Evolutionary conservation across 2,329 filamentous ascomycete species (phyloP), one percentile per base, ranked within the genome.

Genomic region (Colletotrichum cuscutae): DNA sequence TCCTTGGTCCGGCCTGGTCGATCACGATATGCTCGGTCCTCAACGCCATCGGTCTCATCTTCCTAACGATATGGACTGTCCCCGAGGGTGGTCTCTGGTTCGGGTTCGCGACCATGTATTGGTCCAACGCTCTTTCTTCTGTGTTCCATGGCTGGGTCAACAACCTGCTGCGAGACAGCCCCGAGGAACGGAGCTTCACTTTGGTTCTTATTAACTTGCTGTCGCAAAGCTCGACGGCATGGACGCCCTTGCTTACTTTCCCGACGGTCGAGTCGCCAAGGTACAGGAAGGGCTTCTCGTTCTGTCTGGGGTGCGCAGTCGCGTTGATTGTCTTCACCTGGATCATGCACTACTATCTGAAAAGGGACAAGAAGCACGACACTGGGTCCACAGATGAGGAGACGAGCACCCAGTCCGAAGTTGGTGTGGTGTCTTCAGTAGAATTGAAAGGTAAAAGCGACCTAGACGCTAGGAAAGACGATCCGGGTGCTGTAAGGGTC

Each of bases 61-160:
- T 90, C 42, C 80, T 90, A 7, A 81, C 85, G 1, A 79, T 89
- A 19, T 91, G 89, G 89, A 78, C 87, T n/a, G 88, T 90, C 0
- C 88, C 88, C 0, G 88, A 90, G 68, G 76, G 83, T 0, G 87
- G 87, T 0, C 80, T 85, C 9, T 90, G 87, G 87, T 88, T 89
- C 62, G 87, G 86, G 0, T 76, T 90, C 83, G 77, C 79, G 35
- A 88, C 85, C 15, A 70, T 70, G 67, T 64, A 65, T n/a, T 65
- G 59, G 59, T 64, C 67, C 35, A 65, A 65, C 2, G 67, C 60
- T n/a, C 11, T 65, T 2, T 64, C 60, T 12, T 64, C 60, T n/a
- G 54, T 70, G 11, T 64, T 65, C 42, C 62, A 70, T 13, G 67
- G 60, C 73, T 65, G 67, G 67, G 67, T 65, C n/a, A 65, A 64